phyloP scores from a whole-genome alignment of 2,329 filamentous ascomycete genomes.

The Diplodia sapinea region DNA sequence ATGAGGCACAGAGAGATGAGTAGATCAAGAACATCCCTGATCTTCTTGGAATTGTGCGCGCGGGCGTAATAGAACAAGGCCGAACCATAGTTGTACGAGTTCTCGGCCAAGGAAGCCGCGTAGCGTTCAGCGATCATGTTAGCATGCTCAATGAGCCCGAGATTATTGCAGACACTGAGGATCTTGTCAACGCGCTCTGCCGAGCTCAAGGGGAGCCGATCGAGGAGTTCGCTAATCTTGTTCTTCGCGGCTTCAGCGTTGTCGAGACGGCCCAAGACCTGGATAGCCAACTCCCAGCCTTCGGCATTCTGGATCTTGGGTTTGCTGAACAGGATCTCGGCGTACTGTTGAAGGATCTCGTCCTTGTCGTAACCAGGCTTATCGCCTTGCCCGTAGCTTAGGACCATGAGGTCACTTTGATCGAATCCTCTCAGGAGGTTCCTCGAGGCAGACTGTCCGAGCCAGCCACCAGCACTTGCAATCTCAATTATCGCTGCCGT shows the following conservation, averaged over 20 bases:
- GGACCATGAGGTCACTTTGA: conserved; percentile 81
- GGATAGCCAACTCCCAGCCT: conserved; percentile 82
- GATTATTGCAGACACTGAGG: conserved; percentile 75
- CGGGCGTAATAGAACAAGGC: conserved; percentile 91
- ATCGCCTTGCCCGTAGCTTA: conserved; percentile 71
- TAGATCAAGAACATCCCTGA: conserved; percentile 83
- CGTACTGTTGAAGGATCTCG: conserved; percentile 77
- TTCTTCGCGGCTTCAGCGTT: conserved; percentile 72
- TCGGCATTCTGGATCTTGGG: conserved; percentile 36
- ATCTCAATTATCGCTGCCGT: conserved; percentile 82
- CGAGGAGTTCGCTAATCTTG: conserved; percentile 75
- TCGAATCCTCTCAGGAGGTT: conserved; percentile 71
- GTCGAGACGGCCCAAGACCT: conserved; percentile 81
- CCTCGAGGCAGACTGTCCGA: conserved; percentile 61
- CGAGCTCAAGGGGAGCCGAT: conserved; percentile 73
- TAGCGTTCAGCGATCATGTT: conserved; percentile 85
- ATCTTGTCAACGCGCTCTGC: conserved; percentile 79
- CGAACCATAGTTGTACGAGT: conserved; percentile 79
- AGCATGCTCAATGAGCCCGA: conserved; percentile 79
- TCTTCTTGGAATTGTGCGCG: conserved; percentile 76
- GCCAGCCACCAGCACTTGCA: conserved; percentile 82
- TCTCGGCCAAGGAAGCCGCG: conserved; percentile 75
- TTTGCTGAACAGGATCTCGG: conserved; percentile 63
- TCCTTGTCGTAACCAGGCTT: conserved; percentile 72
- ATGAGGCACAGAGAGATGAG: conserved; percentile 87